Evolutionary conservation across 495 filamentous ascomycete species (phyloP), one percentile per base, ranked within the genome.

Genomic region (Podospora conica): DNA sequence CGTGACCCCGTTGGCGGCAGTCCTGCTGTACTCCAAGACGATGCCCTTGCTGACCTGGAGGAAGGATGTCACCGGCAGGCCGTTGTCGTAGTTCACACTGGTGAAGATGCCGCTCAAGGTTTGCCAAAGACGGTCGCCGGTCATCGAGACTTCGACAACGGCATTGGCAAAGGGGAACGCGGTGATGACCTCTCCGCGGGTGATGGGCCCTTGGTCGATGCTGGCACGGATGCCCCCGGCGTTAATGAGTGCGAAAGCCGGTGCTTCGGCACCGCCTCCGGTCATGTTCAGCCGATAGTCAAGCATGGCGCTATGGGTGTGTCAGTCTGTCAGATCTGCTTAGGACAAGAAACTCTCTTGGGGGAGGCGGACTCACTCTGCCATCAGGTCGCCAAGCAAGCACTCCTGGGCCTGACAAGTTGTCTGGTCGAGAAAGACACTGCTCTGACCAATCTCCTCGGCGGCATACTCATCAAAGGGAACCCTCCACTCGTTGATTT

Each of bases 161-260:
- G 83, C 74, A 69, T 86, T 87, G 59, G 80, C 78, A 66, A 87
- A 87, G 10, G 84, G 85, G 66, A 86, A 87, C 1, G 82, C 75
- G 0, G 82, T 85, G 9, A 86, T 71, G 0, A 86, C 80, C 55
- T 85, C 78, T 18, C 84, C 83, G 8, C 82, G 76, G 3, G 83
- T 87, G 65, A 87, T 81, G 22, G 72, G 64, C 25, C 84, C 79
- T 1, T 64, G 70, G 55, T 84, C 83, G 60, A 87, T 86, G 20
- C 80, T 80, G 0, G 84, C 82, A 8, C 84, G 82, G 61, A 86
- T 79, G 5, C 85, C 85, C 23, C 85, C 85, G 3, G 79, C 79
- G 71, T 87, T 87, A 64, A 82, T 77, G 55, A 87, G 63, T 0
- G 84, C 82, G 53, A 84, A 84, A 9, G 66, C 74, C 8, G 73